Conservation (phyloP, 768 basidiomycete species). For the Daedalea quercina region DNA sequence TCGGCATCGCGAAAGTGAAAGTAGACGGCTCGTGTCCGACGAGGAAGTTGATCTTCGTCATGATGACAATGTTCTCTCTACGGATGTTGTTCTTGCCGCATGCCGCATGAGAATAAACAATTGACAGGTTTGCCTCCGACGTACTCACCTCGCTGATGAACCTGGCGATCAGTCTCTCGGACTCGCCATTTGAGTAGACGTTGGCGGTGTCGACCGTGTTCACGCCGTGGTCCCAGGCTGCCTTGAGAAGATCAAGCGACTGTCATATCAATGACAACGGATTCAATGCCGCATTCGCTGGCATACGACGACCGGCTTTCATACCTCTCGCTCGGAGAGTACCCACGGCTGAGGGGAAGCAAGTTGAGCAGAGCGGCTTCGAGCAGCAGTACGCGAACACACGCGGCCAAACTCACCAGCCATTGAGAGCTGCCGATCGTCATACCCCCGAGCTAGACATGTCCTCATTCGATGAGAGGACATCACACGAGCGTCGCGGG, state of each 20-base stretch:
- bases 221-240: conserved; percentile 24
- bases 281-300: no score
- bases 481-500: not conserved
- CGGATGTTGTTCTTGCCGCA: conserved; percentile 20
- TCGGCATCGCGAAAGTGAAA: not conserved
- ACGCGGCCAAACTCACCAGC: conserved; percentile 6
- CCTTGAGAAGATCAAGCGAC: conserved; percentile 18
- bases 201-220: conserved; percentile 25
- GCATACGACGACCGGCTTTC: no score
- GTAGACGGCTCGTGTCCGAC: conserved; percentile 9
- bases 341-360: conserved; percentile 14
- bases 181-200: conserved; percentile 31
- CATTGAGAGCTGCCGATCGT: conserved; percentile 13
- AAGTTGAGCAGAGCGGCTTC: not conserved
- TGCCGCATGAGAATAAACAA: no score
- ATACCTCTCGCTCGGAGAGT: conserved; percentile 15
- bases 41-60: conserved; percentile 19
- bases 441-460: conserved; percentile 15
- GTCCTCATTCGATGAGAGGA: not conserved
- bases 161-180: conserved; percentile 35
- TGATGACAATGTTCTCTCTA: conserved; percentile 19
- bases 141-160: conserved; percentile 30
- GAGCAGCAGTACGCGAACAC: not conserved
- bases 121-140: not conserved
- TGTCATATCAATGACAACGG: no score